phyloP scores from a whole-genome alignment of 2,329 filamentous ascomycete genomes.

The Aspergillus nomiae region DNA sequence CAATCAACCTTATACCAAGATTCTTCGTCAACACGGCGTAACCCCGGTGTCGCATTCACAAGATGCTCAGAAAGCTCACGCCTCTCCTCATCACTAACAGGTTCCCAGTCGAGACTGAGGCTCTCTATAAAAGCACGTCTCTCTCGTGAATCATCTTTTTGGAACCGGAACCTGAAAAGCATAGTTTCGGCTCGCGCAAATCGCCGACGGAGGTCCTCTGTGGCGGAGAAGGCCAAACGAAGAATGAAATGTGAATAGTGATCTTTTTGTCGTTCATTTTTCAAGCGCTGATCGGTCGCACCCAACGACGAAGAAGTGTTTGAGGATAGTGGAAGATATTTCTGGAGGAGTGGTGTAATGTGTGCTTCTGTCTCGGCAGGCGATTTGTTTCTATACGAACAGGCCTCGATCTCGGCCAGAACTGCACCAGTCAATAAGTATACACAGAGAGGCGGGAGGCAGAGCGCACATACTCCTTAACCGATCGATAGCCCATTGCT shows the following conservation, averaged over 20 bases:
- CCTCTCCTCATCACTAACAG: constrained; percentile 78
- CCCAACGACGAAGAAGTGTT: constrained; percentile 65
- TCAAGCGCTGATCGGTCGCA: constrained; percentile 55
- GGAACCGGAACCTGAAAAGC: constrained; percentile 82
- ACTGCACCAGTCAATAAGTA: constrained; percentile 26
- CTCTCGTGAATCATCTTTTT: constrained; percentile 73
- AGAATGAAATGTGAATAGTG: constrained; percentile 99
- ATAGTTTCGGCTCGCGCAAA: constrained; percentile 86
- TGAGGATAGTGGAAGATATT: constrained; percentile 78
- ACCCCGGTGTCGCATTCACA: constrained; percentile 55
- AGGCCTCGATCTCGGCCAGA: constrained; percentile 70
- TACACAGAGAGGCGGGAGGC: neutral
- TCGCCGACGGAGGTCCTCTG: constrained; percentile 83
- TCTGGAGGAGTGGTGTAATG: constrained; percentile 84
- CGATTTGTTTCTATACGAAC: constrained; percentile 88
- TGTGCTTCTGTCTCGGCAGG: constrained; percentile 79
- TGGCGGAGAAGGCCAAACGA: constrained; percentile 85
- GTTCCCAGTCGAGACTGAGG: constrained; percentile 81
- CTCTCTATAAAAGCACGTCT: constrained; percentile 73
- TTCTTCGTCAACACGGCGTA: constrained; percentile 68
- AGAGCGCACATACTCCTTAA: constrained; percentile 64
- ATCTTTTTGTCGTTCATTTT: constrained; percentile 82
- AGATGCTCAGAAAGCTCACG: constrained; percentile 65
- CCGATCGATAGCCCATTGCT: constrained; percentile 96
- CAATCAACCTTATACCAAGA: constrained; percentile 97